Conservation (phyloP, 371 early-diverging fungal genomes). For the Syncephalastrum racemosum region DNA sequence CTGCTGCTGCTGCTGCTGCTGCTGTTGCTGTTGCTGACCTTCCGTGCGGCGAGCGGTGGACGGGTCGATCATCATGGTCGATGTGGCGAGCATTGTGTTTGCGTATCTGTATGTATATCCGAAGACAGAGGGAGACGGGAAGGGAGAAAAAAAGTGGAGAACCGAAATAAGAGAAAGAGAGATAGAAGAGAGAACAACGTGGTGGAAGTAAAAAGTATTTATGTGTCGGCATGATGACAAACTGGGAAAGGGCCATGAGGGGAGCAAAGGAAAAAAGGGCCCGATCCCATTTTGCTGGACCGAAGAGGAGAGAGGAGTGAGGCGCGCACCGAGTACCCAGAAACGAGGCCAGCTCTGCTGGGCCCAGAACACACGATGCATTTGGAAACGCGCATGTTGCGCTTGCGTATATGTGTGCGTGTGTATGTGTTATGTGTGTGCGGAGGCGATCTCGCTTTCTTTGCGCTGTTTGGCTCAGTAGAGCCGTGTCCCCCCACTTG, state of each 20-base stretch:
- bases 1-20: background rate
- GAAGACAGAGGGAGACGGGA: slow-evolving; percentile 5
- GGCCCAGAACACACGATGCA: too few relatives aligned
- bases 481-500: too few relatives aligned
- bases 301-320: too few relatives aligned
- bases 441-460: too few relatives aligned
- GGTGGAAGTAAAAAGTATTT: background rate
- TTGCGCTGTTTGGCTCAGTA: too few relatives aligned
- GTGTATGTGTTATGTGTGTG: too few relatives aligned
- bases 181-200: slow-evolving; percentile 2
- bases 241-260: slow-evolving; percentile 20
- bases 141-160: slow-evolving; percentile 6
- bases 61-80: slow-evolving; percentile 14
- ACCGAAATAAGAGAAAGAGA: slow-evolving; percentile 7
- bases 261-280: slow-evolving; percentile 5
- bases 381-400: too few relatives aligned
- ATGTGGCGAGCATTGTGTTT: slow-evolving; percentile 11
- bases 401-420: too few relatives aligned
- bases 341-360: too few relatives aligned
- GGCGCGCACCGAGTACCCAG: too few relatives aligned
- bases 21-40: slow-evolving; percentile 4
- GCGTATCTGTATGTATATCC: background rate
- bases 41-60: too few relatives aligned
- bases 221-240: slow-evolving; percentile 20
- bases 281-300: too few relatives aligned